These are phyloP conservation scores for Pachysolen tannophilus DNA, from an alignment of 805 yeast genomes.

Conservation along the genomic window DNA sequence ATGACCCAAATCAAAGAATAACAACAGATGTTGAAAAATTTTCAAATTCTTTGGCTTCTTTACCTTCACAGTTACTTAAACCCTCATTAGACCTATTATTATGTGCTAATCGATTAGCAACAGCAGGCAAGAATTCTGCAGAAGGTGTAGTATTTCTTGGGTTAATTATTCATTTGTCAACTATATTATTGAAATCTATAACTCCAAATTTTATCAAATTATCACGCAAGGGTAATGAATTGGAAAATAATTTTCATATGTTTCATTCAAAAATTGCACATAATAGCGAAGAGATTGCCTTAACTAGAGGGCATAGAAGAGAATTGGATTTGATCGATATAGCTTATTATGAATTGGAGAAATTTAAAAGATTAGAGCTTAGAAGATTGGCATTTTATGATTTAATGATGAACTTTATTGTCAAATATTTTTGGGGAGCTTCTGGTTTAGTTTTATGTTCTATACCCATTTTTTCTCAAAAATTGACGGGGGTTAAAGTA, in stretches of 20 bases:
- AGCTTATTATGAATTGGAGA: conserved; percentile 73
- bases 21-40: conserved; percentile 75
- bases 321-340: conserved; percentile 74
- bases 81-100: conserved; percentile 74
- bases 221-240: conserved; percentile 64
- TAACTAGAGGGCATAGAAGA: conserved; percentile 71
- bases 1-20: conserved; percentile 77
- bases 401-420: conserved; percentile 78
- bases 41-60: conserved; percentile 58
- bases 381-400: conserved; percentile 71
- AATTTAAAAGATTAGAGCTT: conserved; percentile 68
- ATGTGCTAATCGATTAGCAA: conserved; percentile 71
- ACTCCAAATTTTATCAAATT: conserved; percentile 88
- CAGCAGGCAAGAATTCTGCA: conserved; percentile 58
- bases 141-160: conserved; percentile 79
- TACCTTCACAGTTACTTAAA: conserved; percentile 78
- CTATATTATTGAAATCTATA: conserved; percentile 60
- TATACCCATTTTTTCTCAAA: conserved; percentile 68
- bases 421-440: conserved; percentile 94
- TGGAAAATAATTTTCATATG: conserved; percentile 80
- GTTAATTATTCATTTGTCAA: conserved; percentile 71
- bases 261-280: conserved; percentile 75
- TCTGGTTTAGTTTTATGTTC: conserved; percentile 85
- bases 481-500: conserved; percentile 12
- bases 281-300: conserved; percentile 81